A percentile compares a stretch with the other conserved stretches of the same genome.
Evolutionary conservation across 495 filamentous ascomycete species (phyloP).

Genomic region (Neurospora sp.): DNA sequence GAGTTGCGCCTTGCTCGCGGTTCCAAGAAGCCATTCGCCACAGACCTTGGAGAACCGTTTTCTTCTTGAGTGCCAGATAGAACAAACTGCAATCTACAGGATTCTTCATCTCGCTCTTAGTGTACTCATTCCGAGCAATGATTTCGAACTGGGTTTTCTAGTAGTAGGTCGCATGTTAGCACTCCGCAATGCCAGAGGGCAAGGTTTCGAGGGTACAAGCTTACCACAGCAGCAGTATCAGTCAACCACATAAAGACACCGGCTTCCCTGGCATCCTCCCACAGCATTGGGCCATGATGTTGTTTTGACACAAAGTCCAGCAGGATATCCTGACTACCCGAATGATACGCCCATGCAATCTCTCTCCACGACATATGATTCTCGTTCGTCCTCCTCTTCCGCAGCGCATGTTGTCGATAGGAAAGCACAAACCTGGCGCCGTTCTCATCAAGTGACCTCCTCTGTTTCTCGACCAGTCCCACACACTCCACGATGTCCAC

Average conservation of each 20-base stretch:
- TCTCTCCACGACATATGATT: slow-evolving; percentile 81
- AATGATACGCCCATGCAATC: slow-evolving; percentile 91
- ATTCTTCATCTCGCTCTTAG: slow-evolving; percentile 76
- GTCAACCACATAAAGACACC: slow-evolving; percentile 95
- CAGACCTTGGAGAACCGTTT: slow-evolving; percentile 79
- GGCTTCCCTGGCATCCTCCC: slow-evolving; percentile 75
- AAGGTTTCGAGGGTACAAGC: slow-evolving; percentile 12
- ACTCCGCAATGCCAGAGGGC: not conserved
- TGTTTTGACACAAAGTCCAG: slow-evolving; percentile 77
- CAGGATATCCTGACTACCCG: slow-evolving; percentile 84
- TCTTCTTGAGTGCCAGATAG: slow-evolving; percentile 87
- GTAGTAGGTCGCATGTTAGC: not conserved
- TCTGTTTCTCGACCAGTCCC: slow-evolving; percentile 77
- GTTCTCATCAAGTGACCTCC: slow-evolving; percentile 86
- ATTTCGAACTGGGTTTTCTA: slow-evolving; percentile 75
- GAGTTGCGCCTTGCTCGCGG: slow-evolving; percentile 70
- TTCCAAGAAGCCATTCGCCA: slow-evolving; percentile 96
- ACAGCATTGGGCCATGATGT: slow-evolving; percentile 66
- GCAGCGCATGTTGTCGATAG: slow-evolving; percentile 74
- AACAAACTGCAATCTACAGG: slow-evolving; percentile 89
- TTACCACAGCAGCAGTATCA: slow-evolving; percentile 65
- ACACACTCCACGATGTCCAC: slow-evolving; percentile 83
- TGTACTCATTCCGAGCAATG: slow-evolving; percentile 88
- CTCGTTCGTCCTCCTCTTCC: slow-evolving; percentile 52
- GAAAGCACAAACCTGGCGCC: slow-evolving; percentile 84